These are phyloP conservation scores for Coemansia sp. DNA, from an alignment of 192 early-diverging fungal species.

Conservation along the genomic window DNA sequence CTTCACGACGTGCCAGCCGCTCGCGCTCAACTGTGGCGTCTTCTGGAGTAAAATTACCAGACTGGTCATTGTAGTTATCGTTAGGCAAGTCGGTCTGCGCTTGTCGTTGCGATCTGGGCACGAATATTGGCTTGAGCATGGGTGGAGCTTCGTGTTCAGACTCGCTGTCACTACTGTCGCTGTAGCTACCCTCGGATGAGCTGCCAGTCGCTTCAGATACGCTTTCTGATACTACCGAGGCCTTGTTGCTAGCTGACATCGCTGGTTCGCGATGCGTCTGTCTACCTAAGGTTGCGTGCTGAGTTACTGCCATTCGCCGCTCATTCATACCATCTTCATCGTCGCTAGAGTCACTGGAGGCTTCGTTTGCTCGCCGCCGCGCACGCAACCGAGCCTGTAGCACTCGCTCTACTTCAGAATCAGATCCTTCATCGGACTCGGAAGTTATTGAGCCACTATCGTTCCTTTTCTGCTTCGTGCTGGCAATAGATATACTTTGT, in stretches of 20 bases:
- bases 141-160: slow-evolving; percentile 52
- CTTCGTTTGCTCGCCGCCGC: slow-evolving; percentile 18
- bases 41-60: slow-evolving; percentile 39
- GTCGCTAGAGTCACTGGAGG: background rate
- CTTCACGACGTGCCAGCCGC: slow-evolving; percentile 58
- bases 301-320: background rate
- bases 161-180: slow-evolving; percentile 57
- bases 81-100: background rate
- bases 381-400: slow-evolving; percentile 26
- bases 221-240: background rate
- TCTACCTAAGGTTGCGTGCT: background rate
- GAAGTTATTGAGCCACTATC: background rate
- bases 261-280: background rate
- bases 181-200: slow-evolving; percentile 4
- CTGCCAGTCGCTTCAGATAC: background rate
- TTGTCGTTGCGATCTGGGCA: slow-evolving; percentile 71
- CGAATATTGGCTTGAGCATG: slow-evolving; percentile 89
- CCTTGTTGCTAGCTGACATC: background rate
- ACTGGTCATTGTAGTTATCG: background rate
- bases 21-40: slow-evolving; percentile 55
- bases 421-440: slow-evolving; percentile 8
- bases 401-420: slow-evolving; percentile 19
- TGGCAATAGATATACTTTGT: background rate
- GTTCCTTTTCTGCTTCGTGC: background rate
- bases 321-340: background rate